Evolutionary conservation across 805 yeast species (phyloP), one percentile per base, ranked within the genome.

Genomic region (Vanderwaltozyma yarrowii): DNA sequence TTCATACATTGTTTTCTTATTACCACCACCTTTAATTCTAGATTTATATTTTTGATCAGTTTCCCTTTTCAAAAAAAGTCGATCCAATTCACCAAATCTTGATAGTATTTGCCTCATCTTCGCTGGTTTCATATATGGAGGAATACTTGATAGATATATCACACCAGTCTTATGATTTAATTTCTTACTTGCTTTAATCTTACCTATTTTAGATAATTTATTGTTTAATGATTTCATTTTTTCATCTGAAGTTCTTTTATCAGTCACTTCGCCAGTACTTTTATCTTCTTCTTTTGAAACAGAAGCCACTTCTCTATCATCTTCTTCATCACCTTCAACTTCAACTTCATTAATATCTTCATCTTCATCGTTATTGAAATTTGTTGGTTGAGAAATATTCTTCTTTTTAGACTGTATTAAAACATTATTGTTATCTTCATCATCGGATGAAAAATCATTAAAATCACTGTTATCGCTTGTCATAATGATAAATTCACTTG

Each of bases 71-170:
- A 92, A 62, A 56, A 81, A 92, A 6, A 92, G 64, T 45, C 97
- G 69, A 50, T 85, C 95, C n/a, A 89, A 71, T 42, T 76, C 77
- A 10, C 98, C 98, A 62, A 89, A 92, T 44, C 85, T 67, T 4
- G 78, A 60, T 25, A 92, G 65, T 11, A 92, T 73, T 36, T 87
- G 92, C 50, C 94, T 71, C 62, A 92, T 67, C 56, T 87, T 92
- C 2, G 80, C 75, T 1, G 98, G 97, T 56, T 88, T 88, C 98
- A 92, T 92, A 56, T 82, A 92, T 19, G 98, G 98, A 0, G 98
- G 98, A 9, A 92, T 74, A 35, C 80, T 73, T 0, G 96, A 87
- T 3, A 92, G 60, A 50, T 92, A 92, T n/a, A 94, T 80, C 2
- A 92, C 96, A 5, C 98, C 98, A 0, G 95, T 79, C 49, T 73